These are phyloP conservation scores for Metarhizium brunneum DNA, from an alignment of 2,329 filamentous ascomycete species.

Conservation along the genomic window DNA sequence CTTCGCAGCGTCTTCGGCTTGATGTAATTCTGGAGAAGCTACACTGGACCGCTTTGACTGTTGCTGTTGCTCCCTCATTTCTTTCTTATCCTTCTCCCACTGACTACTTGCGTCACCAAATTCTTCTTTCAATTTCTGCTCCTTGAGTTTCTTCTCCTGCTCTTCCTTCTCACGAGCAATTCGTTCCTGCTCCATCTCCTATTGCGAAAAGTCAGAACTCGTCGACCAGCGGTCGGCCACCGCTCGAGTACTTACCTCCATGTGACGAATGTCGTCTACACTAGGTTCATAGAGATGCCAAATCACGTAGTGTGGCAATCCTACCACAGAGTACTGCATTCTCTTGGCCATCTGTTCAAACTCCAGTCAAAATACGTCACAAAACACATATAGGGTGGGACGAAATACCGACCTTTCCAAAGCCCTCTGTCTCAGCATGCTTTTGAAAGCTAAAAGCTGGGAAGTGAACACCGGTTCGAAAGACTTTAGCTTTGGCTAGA, in stretches of 20 bases:
- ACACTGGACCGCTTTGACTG: constrained; percentile 1
- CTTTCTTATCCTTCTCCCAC: constrained; percentile 84
- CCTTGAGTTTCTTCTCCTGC: constrained; percentile 61
- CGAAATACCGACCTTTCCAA: constrained; percentile 69
- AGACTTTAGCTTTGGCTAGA: constrained; percentile 89
- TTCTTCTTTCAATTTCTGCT: constrained; percentile 61
- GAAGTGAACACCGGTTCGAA: constrained; percentile 91
- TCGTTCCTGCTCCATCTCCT: constrained; percentile 91
- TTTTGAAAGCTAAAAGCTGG: constrained; percentile 98
- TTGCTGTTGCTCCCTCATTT: constrained; percentile 49
- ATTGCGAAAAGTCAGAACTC: constrained; percentile 7
- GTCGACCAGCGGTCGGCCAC: neutral
- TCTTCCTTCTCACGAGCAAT: constrained; percentile 66
- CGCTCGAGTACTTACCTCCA: constrained; percentile 54
- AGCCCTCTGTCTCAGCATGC: constrained; percentile 96
- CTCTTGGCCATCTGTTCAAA: constrained; percentile 77
- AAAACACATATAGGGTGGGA: neutral
- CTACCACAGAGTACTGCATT: constrained; percentile 93
- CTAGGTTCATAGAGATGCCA: constrained; percentile 99
- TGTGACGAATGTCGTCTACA: constrained; percentile 91
- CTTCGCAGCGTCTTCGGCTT: constrained; percentile 6
- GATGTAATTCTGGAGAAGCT: neutral
- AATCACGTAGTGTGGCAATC: constrained; percentile 93
- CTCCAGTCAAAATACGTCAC: neutral
- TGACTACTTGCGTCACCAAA: constrained; percentile 70